A percentile compares a stretch with the other conserved stretches of the same genome.
Conservation (phyloP, 225 moss, liverwort and hornwort species). For the Neckera pumila region DNA sequence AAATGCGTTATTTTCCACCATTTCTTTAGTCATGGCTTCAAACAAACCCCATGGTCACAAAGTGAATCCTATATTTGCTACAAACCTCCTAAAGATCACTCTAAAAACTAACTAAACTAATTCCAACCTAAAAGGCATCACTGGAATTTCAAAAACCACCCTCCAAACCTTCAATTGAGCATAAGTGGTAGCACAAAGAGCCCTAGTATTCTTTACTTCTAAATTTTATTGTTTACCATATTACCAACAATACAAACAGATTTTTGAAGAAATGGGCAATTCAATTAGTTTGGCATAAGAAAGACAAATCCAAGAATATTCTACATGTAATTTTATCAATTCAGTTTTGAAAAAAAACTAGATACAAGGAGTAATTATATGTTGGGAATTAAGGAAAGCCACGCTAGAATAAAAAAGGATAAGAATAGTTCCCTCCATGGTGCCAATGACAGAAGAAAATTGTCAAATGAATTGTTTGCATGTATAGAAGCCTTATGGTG, state of each 20-base stretch:
- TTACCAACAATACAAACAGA: not conserved
- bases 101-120: fast-evolving
- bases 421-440: not conserved
- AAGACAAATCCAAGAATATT: not conserved
- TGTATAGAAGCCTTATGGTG: too few species aligned
- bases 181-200: fast-evolving
- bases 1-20: not conserved
- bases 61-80: not conserved
- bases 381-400: too few species aligned
- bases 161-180: fast-evolving
- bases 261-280: not conserved
- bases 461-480: not conserved
- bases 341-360: not conserved
- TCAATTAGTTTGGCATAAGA: not conserved
- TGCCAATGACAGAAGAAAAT: not conserved
- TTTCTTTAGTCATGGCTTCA: not conserved
- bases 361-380: not conserved
- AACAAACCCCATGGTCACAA: fast-evolving
- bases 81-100: not conserved
- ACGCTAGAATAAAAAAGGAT: too few species aligned
- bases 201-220: not conserved
- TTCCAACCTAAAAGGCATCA: not conserved
- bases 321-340: not conserved
- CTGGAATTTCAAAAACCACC: not conserved
- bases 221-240: not conserved